A percentile compares a stretch with the other conserved stretches of the same genome.
Evolutionary conservation across 345 rosid genomes (phyloP).

Genomic region (Brassica rapa): DNA sequence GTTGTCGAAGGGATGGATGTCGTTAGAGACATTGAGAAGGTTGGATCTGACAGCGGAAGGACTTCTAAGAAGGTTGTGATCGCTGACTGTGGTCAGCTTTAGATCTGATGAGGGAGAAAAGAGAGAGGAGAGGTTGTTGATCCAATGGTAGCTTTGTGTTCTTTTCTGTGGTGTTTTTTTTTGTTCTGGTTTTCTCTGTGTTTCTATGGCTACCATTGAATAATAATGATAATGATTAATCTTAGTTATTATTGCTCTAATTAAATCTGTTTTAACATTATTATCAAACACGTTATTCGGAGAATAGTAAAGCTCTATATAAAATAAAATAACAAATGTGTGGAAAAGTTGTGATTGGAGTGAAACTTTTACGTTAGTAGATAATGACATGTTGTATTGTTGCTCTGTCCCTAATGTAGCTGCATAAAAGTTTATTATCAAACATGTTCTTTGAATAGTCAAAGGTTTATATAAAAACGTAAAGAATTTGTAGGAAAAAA

Average conservation of each 20-base stretch:
- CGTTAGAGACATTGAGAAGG: slow-evolving; percentile 52
- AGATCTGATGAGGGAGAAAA: background rate
- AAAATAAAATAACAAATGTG: too few species aligned
- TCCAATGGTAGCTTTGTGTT: slow-evolving; percentile 36
- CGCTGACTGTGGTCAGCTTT: slow-evolving; percentile 62
- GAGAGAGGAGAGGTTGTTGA: background rate
- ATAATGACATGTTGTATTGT: background rate
- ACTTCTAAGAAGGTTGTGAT: slow-evolving; percentile 47
- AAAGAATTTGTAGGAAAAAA: too few species aligned
- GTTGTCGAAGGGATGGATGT: slow-evolving; percentile 61
- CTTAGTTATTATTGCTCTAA: background rate
- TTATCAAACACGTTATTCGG: background rate
- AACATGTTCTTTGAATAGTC: too few species aligned
- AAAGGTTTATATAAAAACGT: too few species aligned
- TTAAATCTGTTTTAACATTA: background rate
- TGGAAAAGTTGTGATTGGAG: background rate
- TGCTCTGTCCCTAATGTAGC: too few species aligned
- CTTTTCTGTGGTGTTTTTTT: background rate
- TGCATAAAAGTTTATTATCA: too few species aligned
- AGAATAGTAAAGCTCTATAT: background rate
- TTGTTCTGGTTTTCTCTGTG: background rate
- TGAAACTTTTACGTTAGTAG: background rate
- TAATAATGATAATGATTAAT: background rate
- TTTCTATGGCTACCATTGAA: background rate
- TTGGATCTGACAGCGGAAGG: slow-evolving; percentile 53